A percentile compares a stretch with the other conserved stretches of the same genome.
phyloP scores from a whole-genome alignment of 768 basidiomycete species.

The Lactarius hengduanensis region DNA sequence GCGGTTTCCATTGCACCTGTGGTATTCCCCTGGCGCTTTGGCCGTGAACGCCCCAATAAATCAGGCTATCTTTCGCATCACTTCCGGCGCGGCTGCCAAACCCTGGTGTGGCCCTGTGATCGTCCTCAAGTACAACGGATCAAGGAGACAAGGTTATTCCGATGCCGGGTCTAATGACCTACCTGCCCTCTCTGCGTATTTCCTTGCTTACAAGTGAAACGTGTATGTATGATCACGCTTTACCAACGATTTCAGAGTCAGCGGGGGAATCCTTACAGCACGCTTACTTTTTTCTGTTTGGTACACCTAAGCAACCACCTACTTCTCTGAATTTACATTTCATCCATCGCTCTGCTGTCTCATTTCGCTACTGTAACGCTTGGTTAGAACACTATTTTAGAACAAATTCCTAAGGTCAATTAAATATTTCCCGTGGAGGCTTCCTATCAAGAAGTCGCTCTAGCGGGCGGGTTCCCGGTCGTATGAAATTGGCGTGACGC shows the following conservation, averaged over 20 bases:
- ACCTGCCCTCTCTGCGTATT: constrained; percentile 83
- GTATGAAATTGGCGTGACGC: neutral
- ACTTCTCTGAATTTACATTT: neutral
- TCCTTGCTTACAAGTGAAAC: constrained; percentile 70
- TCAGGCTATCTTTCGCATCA: constrained; percentile 78
- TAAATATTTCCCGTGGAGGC: neutral
- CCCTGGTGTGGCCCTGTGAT: constrained; percentile 80
- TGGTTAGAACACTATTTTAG: constrained; percentile 1
- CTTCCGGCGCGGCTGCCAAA: constrained; percentile 75
- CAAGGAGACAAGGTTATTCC: constrained; percentile 79
- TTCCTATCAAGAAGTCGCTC: neutral
- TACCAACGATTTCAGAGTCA: neutral
- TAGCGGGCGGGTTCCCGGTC: neutral
- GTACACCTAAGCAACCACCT: neutral
- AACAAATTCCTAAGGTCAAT: neutral
- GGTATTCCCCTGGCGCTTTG: constrained; percentile 70
- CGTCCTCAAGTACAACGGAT: constrained; percentile 83
- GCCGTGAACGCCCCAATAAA: constrained; percentile 64
- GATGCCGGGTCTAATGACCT: constrained; percentile 84
- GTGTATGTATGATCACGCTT: neutral
- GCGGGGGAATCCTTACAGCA: neutral
- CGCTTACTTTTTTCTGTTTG: neutral
- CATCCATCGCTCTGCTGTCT: neutral
- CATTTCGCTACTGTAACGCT: neutral
- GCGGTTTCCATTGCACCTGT: constrained; percentile 80